Evolutionary conservation across 305 asterid species (phyloP), one percentile per base, ranked within the genome.

Genomic region (Solanum hybrid): DNA sequence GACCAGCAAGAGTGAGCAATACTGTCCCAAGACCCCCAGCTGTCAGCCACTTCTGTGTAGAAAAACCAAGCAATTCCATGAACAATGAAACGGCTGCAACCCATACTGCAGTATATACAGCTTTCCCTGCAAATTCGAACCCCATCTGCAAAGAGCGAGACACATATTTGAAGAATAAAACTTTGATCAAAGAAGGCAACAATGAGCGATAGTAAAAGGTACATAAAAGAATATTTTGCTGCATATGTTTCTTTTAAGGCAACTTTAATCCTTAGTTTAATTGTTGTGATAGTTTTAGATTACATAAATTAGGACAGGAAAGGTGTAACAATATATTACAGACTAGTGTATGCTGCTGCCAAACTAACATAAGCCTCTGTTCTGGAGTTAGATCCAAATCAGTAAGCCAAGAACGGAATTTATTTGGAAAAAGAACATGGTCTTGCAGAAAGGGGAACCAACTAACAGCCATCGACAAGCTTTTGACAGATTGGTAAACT

Each of bases 11-110:
- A 32, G 99, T 96, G 90, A 98, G 94, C 94, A 98, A 89, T 80
- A 98, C 98, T 42, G 99, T 96, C 90, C 99, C 99, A 86, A 98
- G 97, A 76, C 99, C 99, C 89, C 99, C 99, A 72, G 99, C 99
- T 72, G 99, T 96, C 79, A 97, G 90, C 98, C 98, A 97, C 92
- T 90, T 97, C 91, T 97, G 98, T 91, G 99, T 96, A 29, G 99
- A 97, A 93, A 97, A 97, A 88, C 99, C 99, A 84, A 96, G 93
- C 95, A 97, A 93, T 91, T 97, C 99, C 98, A 97, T 97, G 93
- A 97, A 96, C 92, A 97, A 92, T 80, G 99, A 94, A 79, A 94
- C 93, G 29, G 99, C 97, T 32, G 99, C 99, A 91, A 97, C 97
- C 99, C 99, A 97, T 64, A 96, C 98, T 87, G 99, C 99, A 86